These are phyloP conservation scores for Melampsora americana DNA, from an alignment of 1,284 basidiomycete genomes.

Conservation along the genomic window DNA sequence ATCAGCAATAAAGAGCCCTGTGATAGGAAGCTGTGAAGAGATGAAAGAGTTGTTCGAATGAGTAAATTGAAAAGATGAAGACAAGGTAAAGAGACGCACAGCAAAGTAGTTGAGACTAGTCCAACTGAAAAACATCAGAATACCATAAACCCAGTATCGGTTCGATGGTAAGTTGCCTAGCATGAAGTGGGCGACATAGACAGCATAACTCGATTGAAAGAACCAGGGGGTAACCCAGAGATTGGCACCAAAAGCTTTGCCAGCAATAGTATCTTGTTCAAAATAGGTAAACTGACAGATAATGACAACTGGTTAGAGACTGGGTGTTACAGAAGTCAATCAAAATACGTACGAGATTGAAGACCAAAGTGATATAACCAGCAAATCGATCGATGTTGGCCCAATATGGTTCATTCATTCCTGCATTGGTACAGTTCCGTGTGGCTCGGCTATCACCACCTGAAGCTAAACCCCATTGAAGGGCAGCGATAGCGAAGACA, in stretches of 20 bases:
- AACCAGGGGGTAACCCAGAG: slow-evolving; percentile 54
- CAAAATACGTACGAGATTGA: slow-evolving; percentile 49
- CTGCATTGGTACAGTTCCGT: slow-evolving; percentile 52
- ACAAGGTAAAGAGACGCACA: slow-evolving; percentile 15
- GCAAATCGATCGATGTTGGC: slow-evolving; percentile 50
- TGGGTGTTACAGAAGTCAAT: neutral
- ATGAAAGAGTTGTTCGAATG: neutral
- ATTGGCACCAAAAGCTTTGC: slow-evolving; percentile 53
- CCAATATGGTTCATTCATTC: slow-evolving; percentile 54
- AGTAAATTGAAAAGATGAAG: neutral
- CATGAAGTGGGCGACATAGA: slow-evolving; percentile 53
- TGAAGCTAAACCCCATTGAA: slow-evolving; percentile 53
- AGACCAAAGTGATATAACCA: slow-evolving; percentile 52
- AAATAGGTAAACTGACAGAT: slow-evolving; percentile 51
- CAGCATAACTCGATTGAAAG: slow-evolving; percentile 52
- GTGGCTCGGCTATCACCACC: slow-evolving; percentile 48
- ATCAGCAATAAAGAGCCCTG: slow-evolving; percentile 48
- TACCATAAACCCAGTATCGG: slow-evolving; percentile 54
- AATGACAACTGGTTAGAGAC: neutral
- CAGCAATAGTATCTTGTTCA: slow-evolving; percentile 51
- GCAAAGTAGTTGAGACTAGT: slow-evolving; percentile 53
- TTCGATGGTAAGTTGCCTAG: slow-evolving; percentile 53
- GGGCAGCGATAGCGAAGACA: slow-evolving; percentile 51
- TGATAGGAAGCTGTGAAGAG: slow-evolving; percentile 27
- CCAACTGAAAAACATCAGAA: slow-evolving; percentile 53